Evolutionary conservation across 1,139 yeast genomes (phyloP).

Genomic region (Williopsis jadinii): DNA sequence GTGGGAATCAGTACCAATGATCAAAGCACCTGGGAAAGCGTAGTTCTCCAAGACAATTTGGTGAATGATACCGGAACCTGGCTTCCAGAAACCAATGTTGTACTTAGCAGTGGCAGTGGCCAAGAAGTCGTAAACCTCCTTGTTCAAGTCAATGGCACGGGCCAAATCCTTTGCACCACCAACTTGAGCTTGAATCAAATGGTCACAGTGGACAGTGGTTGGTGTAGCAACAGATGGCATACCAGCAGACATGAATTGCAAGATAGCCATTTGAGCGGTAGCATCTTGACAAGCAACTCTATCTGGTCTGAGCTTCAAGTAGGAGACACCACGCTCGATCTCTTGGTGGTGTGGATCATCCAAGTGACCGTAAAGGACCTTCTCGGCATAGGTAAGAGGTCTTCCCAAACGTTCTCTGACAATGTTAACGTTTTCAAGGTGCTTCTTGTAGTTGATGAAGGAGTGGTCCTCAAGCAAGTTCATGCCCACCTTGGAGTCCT

Average conservation of each 20-base stretch:
- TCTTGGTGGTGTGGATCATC: constrained; percentile 95
- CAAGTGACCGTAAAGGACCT: constrained; percentile 91
- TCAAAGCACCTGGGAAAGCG: constrained; percentile 96
- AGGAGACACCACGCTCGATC: constrained; percentile 92
- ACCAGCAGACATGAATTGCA: constrained; percentile 98
- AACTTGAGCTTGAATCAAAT: constrained; percentile 94
- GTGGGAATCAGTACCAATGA: constrained; percentile 98
- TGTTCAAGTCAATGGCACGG: constrained; percentile 88
- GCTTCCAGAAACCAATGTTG: constrained; percentile 99
- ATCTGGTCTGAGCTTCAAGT: constrained; percentile 96
- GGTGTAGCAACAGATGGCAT: constrained; percentile 94
- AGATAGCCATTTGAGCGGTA: constrained; percentile 98
- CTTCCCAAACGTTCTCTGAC: constrained; percentile 84
- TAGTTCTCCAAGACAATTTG: constrained; percentile 96
- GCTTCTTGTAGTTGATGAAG: constrained; percentile 71
- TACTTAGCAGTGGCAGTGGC: constrained; percentile 93
- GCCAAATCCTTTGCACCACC: constrained; percentile 92
- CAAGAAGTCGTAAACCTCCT: constrained; percentile 95
- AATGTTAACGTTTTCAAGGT: constrained; percentile 76
- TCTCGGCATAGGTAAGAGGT: constrained; percentile 97
- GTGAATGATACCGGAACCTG: constrained; percentile 98
- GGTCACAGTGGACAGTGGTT: constrained; percentile 98
- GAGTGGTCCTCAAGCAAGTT: constrained; percentile 85
- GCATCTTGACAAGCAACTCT: constrained; percentile 99
- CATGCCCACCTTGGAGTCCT: constrained; percentile 89